phyloP scores from a whole-genome alignment of 768 basidiomycete genomes.

The Suillus decipiens region DNA sequence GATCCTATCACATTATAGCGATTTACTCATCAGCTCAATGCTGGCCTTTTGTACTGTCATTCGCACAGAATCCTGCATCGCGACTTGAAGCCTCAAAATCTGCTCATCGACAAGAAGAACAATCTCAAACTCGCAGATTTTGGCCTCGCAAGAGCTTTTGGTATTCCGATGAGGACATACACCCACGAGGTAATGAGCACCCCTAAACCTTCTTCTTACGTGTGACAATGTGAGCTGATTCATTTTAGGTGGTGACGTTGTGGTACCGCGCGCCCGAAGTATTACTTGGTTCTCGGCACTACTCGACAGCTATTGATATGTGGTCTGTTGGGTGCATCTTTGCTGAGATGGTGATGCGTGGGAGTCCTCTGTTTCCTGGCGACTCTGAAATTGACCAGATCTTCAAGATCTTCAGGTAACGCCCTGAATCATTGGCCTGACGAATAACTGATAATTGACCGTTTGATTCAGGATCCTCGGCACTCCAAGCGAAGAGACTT shows the following conservation, averaged over 20 bases:
- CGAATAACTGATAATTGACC: conserved; percentile 8
- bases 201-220: conserved; percentile 1
- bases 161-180: conserved; percentile 98
- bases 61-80: conserved; percentile 96
- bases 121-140: conserved; percentile 98
- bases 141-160: conserved; percentile 94
- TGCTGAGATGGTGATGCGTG: conserved; percentile 97
- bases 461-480: conserved; percentile 74
- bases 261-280: conserved; percentile 99
- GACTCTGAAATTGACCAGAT: conserved; percentile 99
- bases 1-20: conserved; percentile 54
- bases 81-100: conserved; percentile 95
- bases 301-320: conserved; percentile 98
- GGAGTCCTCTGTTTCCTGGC: conserved; percentile 91
- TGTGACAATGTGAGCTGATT: not conserved
- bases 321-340: conserved; percentile 99
- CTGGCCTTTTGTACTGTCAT: conserved; percentile 92
- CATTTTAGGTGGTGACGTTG: conserved; percentile 87
- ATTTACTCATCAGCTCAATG: conserved; percentile 93
- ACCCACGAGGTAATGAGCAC: conserved; percentile 82
- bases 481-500: conserved; percentile 86
- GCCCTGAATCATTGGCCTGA: conserved; percentile 5
- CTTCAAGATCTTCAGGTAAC: conserved; percentile 96
- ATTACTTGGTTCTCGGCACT: conserved; percentile 91
- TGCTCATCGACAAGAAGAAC: conserved; percentile 85